phyloP scores from a whole-genome alignment of 2,329 filamentous ascomycete genomes.

The Xylariaceae sp. region DNA sequence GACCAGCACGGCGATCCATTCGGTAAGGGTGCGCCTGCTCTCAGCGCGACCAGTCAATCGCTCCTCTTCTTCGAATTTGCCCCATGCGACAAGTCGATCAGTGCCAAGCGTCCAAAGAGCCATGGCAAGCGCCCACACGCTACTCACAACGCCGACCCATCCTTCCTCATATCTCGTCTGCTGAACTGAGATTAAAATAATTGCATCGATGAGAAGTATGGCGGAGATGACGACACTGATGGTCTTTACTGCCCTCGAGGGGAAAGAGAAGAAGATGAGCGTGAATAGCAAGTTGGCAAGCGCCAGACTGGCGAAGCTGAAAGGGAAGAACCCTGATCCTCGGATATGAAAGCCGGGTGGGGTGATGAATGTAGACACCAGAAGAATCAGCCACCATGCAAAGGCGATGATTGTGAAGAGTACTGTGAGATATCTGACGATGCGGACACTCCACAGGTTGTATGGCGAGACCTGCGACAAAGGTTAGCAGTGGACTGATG shows the following conservation, averaged over 20 bases:
- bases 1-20: slow-evolving; percentile 78
- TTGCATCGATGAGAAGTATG: slow-evolving; percentile 68
- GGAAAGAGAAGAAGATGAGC: slow-evolving; percentile 82
- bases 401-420: slow-evolving; percentile 72
- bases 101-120: slow-evolving; percentile 73
- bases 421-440: slow-evolving; percentile 73
- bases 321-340: slow-evolving; percentile 89
- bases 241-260: slow-evolving; percentile 74
- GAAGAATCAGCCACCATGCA: slow-evolving; percentile 85
- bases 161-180: slow-evolving; percentile 78
- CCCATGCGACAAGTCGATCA: slow-evolving; percentile 83
- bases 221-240: slow-evolving; percentile 64
- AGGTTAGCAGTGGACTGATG: slow-evolving; percentile 13
- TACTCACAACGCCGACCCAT: slow-evolving; percentile 84
- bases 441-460: slow-evolving; percentile 87
- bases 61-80: slow-evolving; percentile 89
- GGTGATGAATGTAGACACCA: slow-evolving; percentile 89
- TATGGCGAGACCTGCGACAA: slow-evolving; percentile 57
- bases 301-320: slow-evolving; percentile 76
- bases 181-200: slow-evolving; percentile 73
- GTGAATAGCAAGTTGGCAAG: slow-evolving; percentile 70
- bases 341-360: slow-evolving; percentile 81
- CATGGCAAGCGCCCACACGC: slow-evolving; percentile 78
- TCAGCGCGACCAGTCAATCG: slow-evolving; percentile 86
- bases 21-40: slow-evolving; percentile 71